Evolutionary conservation across 2,329 filamentous ascomycete genomes (phyloP).

Genomic region (Lecanosticta acicola): DNA sequence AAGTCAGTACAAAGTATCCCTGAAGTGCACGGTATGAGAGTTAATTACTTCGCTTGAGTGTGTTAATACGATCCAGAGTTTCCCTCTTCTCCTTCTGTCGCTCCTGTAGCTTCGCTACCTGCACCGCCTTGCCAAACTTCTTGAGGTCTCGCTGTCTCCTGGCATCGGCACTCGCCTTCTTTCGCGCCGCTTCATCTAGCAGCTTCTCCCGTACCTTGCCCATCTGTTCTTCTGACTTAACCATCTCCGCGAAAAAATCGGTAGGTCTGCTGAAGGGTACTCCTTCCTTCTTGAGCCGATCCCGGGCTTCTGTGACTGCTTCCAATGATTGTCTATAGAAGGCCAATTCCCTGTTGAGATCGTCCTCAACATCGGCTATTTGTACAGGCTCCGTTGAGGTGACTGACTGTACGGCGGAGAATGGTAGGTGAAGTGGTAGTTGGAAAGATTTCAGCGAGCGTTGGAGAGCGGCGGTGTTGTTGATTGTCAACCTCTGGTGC

Average conservation of each 20-base stretch:
- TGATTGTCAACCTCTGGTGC: constrained; percentile 90
- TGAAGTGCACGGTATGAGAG: neutral
- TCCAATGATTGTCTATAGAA: constrained; percentile 88
- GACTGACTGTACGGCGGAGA: constrained; percentile 76
- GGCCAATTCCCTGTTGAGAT: constrained; percentile 83
- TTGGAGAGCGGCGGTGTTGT: constrained; percentile 85
- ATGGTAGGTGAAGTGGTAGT: constrained; percentile 65
- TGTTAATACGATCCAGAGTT: constrained; percentile 91
- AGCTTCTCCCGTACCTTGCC: constrained; percentile 90
- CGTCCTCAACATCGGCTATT: constrained; percentile 81
- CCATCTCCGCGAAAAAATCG: constrained; percentile 99
- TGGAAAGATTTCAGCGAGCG: constrained; percentile 74
- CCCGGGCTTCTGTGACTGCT: constrained; percentile 67
- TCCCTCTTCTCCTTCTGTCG: constrained; percentile 85
- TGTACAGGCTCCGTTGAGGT: constrained; percentile 62
- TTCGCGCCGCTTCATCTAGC: constrained; percentile 81
- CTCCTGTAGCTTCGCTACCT: constrained; percentile 93
- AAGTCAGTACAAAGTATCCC: constrained; percentile 19
- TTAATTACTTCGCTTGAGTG: constrained; percentile 84
- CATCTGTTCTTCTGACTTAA: constrained; percentile 98
- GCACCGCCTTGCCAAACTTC: constrained; percentile 98
- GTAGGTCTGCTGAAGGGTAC: constrained; percentile 80
- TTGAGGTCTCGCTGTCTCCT: constrained; percentile 89
- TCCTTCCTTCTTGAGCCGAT: constrained; percentile 72
- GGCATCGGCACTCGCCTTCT: constrained; percentile 88